These are phyloP conservation scores for Sugiyamaella boreocaroliniensis DNA, from an alignment of 805 yeast genomes.

Conservation along the genomic window DNA sequence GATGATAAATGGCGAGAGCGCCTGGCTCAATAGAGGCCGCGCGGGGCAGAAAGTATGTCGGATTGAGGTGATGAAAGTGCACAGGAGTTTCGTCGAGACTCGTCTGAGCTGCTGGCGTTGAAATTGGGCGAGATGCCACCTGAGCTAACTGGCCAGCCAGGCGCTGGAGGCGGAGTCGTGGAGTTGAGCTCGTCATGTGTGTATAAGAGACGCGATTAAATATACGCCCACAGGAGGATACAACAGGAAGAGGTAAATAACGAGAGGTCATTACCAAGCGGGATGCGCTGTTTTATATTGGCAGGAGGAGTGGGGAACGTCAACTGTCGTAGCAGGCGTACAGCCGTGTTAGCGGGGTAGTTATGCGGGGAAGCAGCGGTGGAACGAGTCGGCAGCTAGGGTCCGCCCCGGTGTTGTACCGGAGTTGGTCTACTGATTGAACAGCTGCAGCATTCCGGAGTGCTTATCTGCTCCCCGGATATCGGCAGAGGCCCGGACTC, in stretches of 20 bases:
- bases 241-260: not conserved
- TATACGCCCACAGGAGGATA: not conserved
- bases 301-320: no score
- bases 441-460: no score
- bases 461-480: no score
- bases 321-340: no score
- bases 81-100: constrained; percentile 1
- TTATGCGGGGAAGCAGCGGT: not conserved
- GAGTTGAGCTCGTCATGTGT: not conserved
- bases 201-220: no score
- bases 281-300: no score
- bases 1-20: constrained; percentile 30
- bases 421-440: not conserved
- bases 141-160: constrained; percentile 1
- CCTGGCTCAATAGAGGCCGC: constrained; percentile 32
- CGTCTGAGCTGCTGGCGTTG: not conserved
- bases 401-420: not conserved
- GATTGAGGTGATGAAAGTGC: constrained; percentile 30
- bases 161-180: constrained; percentile 4
- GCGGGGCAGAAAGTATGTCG: constrained; percentile 31
- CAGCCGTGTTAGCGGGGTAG: not conserved
- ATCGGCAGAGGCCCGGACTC: no score
- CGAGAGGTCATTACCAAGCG: not conserved
- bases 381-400: not conserved
- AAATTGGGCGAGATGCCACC: not conserved